phyloP scores from a whole-genome alignment of 495 filamentous ascomycete genomes.

The Sphaerosporella brunnea region DNA sequence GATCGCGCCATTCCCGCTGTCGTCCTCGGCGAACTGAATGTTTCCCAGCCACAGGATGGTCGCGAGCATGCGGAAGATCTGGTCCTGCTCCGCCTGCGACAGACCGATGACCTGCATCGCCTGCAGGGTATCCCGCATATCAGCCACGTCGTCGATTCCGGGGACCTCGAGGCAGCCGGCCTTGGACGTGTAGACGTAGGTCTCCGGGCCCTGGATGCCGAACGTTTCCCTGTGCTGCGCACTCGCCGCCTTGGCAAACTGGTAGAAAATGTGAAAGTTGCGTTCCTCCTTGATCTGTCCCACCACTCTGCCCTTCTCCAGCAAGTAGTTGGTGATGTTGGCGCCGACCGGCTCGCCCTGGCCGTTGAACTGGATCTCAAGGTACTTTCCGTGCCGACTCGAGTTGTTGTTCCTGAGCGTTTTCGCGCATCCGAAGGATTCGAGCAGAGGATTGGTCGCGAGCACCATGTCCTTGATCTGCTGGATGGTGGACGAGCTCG shows the following conservation, averaged over 20 bases:
- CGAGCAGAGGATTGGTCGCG: constrained; percentile 89
- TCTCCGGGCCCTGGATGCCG: constrained; percentile 77
- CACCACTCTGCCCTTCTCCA: constrained; percentile 91
- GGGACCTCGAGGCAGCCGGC: constrained; percentile 89
- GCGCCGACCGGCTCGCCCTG: constrained; percentile 89
- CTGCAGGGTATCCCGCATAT: constrained; percentile 81
- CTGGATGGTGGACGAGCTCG: constrained; percentile 78
- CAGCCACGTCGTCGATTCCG: constrained; percentile 77
- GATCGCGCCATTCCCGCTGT: constrained; percentile 72
- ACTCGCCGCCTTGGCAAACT: constrained; percentile 88
- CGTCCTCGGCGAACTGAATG: constrained; percentile 70
- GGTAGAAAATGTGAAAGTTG: constrained; percentile 99
- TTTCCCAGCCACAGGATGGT: constrained; percentile 92
- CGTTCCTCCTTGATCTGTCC: constrained; percentile 90
- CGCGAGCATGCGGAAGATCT: constrained; percentile 91
- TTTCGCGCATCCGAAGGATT: constrained; percentile 97
- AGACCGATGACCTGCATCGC: constrained; percentile 93
- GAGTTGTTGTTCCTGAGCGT: constrained; percentile 98
- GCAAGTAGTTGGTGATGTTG: constrained; percentile 92
- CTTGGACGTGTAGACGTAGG: constrained; percentile 84
- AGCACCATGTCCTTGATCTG: constrained; percentile 98
- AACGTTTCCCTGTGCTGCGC: constrained; percentile 68
- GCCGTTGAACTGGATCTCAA: constrained; percentile 91
- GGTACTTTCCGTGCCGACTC: constrained; percentile 91
- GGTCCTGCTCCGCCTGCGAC: constrained; percentile 73